Base-by-base conservation (phyloP, 208 protist species). In the Vickermania spadyakhi region DNA sequence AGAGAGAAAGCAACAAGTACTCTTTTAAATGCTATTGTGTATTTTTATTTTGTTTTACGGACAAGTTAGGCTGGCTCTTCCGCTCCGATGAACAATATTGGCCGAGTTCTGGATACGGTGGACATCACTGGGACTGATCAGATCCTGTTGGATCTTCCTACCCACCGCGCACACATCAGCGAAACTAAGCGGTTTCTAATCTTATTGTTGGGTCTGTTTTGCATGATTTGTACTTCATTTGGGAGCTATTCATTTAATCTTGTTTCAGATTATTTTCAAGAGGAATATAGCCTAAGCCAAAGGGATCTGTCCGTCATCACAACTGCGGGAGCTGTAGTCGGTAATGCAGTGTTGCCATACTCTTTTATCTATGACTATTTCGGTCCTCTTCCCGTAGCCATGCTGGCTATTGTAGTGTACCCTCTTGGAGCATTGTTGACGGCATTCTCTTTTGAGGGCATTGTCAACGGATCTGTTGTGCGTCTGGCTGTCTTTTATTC, bases 191-290 rank as follows among this genome's bases (percentile, higher is more conserved):
- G 83, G 22, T 90, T 90, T 52, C 84, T 78, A n/a, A 68, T 77
- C 56, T 62, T 90, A 13, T 59, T 80, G 22, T 70, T 87, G 3
- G 77, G 75, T 30, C 72, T 77, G 2, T 78, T 77, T 31, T 75
- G 73, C 13, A 86, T 79, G 62, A 72, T 90, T 25, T 79, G 71
- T 36, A 62, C 80, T 4, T 93, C 86, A 1, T 45, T 45, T 45
- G 79, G 78, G 2, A 66, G 56, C 23, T 93, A 86, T 70, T 56
- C 79, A 13, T 91, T 81, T 68, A 93, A 89, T 61, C 62, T 93
- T 14, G 89, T 84, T 57, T 89, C 79, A n/a, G 83, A 81, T 18
- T 31, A 45, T 13, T 59, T 93, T 11, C 80, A 93, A 51, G 36
- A 75, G 11, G 78, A 89, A 64, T 90, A 82, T 58, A 56, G 85